Base-by-base conservation (phyloP, 345 rosid genomes). In the Geranium brycei region DNA sequence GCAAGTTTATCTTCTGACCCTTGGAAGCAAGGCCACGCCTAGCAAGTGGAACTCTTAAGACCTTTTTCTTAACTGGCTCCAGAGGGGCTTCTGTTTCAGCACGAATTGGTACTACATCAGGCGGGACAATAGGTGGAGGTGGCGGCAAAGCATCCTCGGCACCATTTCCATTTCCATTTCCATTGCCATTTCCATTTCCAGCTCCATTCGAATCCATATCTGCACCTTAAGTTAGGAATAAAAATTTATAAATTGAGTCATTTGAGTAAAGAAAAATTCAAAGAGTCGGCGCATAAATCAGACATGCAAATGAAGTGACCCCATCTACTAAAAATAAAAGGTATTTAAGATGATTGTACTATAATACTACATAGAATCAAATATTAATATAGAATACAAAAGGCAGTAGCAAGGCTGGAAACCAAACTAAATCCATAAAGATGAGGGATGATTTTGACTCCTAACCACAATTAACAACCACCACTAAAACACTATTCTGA, bases 11-110 rank as follows among this genome's bases (percentile, higher is more conserved):
- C 81, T 73, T 86, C 64, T 81, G 84, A 47, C 96, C 95, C 69
- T 71, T 87, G 15, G 85, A 28, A 7, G 81, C 96, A 63, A 67
- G 65, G 32, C 95, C 85, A 31, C 80, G 82, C 65, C 98, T 78
- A 23, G 87, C 80, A 64, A 85, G 82, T 1, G 96, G 96, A 57
- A 82, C 61, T 53, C 82, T 79, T 0, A 13, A 53, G 17, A n/a
- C 62, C 78, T 79, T 87, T 35, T 77, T 87, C 64, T 77, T 84
- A 14, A 51, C 73, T 3, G 73, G 78, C 62, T 76, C 85, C 1
- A 65, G 5, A 23, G 14, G 62, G 51, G 12, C 40, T 57, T 63
- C 71, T 59, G 38, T 60, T 59, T 81, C 83, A 8, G 72, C 74
- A 16, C 19, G 51, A 3, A 78, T 31, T 8, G 87, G 88, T 10